Evolutionary conservation across 1,284 basidiomycete species (phyloP), one percentile per base, ranked within the genome.

Genomic region (Lignosus rhinocerotis): DNA sequence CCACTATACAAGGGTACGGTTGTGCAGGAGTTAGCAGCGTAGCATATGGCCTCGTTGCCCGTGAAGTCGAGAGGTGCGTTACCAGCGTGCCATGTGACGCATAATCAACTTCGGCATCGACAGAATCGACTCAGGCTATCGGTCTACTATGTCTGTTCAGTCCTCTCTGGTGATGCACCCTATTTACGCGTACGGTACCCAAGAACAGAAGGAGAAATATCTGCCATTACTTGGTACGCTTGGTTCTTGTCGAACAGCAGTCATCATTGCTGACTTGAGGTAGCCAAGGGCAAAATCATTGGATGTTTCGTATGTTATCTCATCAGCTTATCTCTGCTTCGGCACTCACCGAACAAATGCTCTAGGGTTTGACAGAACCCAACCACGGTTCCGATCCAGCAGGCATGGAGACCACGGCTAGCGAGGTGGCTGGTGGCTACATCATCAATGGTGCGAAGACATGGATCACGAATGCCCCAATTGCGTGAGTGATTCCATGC

Each of bases 141-240:
- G 96, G 36, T 95, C 92, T 6, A 96, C 90, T n/a, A 90, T 96
- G 72, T 96, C 93, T 31, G 96, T 99, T 1, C 96, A 99, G 73
- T 94, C 92, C 0, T 96, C 94, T 6, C 82, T 99, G 34, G 94
- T 96, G n/a, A 99, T 99, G 96, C 93, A 96, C 70, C 94, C 96
- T 3, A 98, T 98, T 71, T 80, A 94, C 73, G 92, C 91, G 68
- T 98, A 96, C 72, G 96, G 96, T 1, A 86, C 86, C 0, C 88
- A 94, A 31, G 87, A 85, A 39, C 94, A 98, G 75, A 96, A 96
- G 77, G 90, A 94, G 68, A 92, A 90, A 70, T 98, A 90, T 70
- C 81, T 98, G 2, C 96, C 95, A 38, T 77, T 84, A 14, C 80
- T 98, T 44, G 94, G 90, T 86, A 61, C 55, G 78, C 63, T 21